phyloP scores from a whole-genome alignment of 805 yeast species.

The Saccharomycopsis synnaedendra region DNA sequence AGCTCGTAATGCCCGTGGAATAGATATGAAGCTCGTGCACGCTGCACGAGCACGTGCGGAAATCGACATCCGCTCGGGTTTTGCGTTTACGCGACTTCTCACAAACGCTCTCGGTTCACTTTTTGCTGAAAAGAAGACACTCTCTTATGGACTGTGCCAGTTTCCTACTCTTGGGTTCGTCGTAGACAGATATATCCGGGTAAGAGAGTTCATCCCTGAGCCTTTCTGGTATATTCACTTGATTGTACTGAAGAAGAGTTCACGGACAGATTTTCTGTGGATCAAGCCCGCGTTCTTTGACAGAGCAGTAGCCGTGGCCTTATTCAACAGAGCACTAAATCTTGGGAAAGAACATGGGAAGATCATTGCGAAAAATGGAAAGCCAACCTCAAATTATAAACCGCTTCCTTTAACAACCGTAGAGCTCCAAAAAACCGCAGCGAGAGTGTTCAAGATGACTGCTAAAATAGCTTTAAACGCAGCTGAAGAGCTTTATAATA shows the following conservation, averaged over 20 bases:
- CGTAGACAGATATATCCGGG: constrained; percentile 79
- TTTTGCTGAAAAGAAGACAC: constrained; percentile 19
- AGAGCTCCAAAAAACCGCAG: constrained; percentile 79
- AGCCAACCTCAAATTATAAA: constrained; percentile 63
- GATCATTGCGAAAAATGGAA: constrained; percentile 38
- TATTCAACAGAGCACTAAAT: constrained; percentile 56
- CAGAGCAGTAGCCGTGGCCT: constrained; percentile 44
- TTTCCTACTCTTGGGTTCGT: constrained; percentile 96
- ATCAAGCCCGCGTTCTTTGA: constrained; percentile 63
- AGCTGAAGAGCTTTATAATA: constrained; percentile 80
- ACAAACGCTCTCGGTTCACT: constrained; percentile 10
- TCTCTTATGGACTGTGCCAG: constrained; percentile 90
- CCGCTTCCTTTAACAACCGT: constrained; percentile 94
- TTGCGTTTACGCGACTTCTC: constrained; percentile 60
- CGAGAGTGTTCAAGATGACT: constrained; percentile 59
- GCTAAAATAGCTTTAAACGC: constrained; percentile 67
- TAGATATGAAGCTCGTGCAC: constrained; percentile 60
- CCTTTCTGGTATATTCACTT: constrained; percentile 68
- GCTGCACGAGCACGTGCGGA: constrained; percentile 86
- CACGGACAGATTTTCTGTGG: constrained; percentile 47
- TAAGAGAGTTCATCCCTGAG: constrained; percentile 62
- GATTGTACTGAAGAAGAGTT: constrained; percentile 30
- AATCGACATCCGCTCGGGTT: constrained; percentile 81
- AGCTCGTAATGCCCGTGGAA: constrained; percentile 49
- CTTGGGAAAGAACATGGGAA: constrained; percentile 30